Base-by-base conservation (phyloP, 2,329 filamentous ascomycete genomes). In the Fusarium equiseti region DNA sequence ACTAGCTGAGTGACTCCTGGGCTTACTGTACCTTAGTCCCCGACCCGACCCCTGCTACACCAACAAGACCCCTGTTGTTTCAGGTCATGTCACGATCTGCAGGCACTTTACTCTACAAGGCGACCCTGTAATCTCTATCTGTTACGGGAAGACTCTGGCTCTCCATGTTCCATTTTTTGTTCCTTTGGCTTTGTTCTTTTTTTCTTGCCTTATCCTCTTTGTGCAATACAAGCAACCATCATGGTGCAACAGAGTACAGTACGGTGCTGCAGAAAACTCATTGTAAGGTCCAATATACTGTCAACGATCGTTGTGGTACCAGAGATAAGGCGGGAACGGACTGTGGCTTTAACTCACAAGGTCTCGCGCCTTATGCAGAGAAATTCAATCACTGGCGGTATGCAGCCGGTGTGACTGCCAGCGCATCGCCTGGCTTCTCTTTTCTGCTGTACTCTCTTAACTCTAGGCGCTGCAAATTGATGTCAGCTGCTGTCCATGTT, bases 91-190 rank as follows among this genome's bases (percentile, higher is more conserved):
- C 59, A 32, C 55, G 55, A 72, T 66, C 68, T 71, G 68, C 68
- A 72, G 68, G 68, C 59, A 71, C 68, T 72, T 61, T 66, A 69
- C 68, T 70, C 57, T 66, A 52, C 43, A 29, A 26, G n/a, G 35
- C 50, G 62, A 55, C 70, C 73, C 71, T 75, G 61, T 63, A 72
- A 72, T 75, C 63, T 75, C 71, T 69, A 75, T 75, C 68, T 68
- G 48, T 60, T 46, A 32, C 54, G 58, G 67, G 46, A 46, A 54
- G 63, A 38, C 54, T 63, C 40, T 56, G 59, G 20, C 51, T 49
- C 57, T 61, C 24, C 29, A 35, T 29, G 31, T 40, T 24, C 26
- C 22, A 15, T 48, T 31, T 7, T 59, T 44, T 56, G 22, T 63
- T 58, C 43, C 26, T 18, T 26, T 51, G 38, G 24, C 20, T 61